phyloP scores from a whole-genome alignment of 78 protist species.

The Speleostelium caveatum region DNA sequence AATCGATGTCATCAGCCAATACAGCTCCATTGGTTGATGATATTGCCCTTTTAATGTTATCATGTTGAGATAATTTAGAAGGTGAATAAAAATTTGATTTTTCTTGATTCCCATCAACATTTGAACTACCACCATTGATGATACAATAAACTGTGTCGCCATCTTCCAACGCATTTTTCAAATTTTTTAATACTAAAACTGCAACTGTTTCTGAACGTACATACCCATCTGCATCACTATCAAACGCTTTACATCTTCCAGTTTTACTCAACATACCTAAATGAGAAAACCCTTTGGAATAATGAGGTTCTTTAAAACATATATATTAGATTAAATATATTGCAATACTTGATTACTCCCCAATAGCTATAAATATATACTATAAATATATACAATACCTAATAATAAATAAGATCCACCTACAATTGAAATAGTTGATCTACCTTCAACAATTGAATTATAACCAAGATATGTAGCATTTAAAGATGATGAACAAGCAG shows the following conservation, averaged over 20 bases:
- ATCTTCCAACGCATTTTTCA: constrained; percentile 14
- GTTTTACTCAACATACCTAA: constrained; percentile 65
- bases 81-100: constrained; percentile 77
- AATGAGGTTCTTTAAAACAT: constrained; percentile 4
- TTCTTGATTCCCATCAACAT: constrained; percentile 76
- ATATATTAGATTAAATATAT: too few species aligned
- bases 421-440: constrained; percentile 74
- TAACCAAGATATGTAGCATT: constrained; percentile 74
- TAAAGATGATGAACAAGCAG: constrained; percentile 92
- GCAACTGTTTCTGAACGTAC: constrained; percentile 86
- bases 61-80: constrained; percentile 73
- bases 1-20: constrained; percentile 15
- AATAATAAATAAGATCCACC: constrained; percentile 77
- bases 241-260: constrained; percentile 86
- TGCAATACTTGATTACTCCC: too few species aligned
- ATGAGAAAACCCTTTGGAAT: not conserved
- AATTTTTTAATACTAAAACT: constrained; percentile 51
- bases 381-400: too few species aligned
- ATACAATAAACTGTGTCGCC: constrained; percentile 1
- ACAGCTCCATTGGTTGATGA: not conserved
- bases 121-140: not conserved
- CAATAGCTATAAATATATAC: too few species aligned
- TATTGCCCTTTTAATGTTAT: constrained; percentile 51
- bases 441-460: constrained; percentile 31
- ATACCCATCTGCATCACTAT: constrained; percentile 90